Base-by-base conservation (phyloP, 495 filamentous ascomycete species). In the Lepraria neglecta region DNA sequence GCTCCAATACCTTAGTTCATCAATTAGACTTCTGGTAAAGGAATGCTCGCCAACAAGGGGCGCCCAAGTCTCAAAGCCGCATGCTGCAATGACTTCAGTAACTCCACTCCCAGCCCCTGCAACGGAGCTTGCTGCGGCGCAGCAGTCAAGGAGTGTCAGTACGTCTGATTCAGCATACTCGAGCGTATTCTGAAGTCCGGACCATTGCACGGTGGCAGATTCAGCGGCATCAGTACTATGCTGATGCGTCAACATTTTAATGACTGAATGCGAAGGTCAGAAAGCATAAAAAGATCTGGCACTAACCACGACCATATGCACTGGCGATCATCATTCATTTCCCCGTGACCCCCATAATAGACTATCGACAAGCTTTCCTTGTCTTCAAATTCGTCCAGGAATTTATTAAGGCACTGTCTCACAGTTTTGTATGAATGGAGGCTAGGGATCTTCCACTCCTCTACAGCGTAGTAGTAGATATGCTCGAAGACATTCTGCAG, bases 261-360 rank as follows among this genome's bases (percentile, higher is more conserved):
- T 9, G 33, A 35, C 33, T 35, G 33, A 35, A 35, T 35, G 4
- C 33, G 33, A 35, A 35, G 33, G 9, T 35, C 9, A 24, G 24
- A 12, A 21, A 12, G 6, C 24, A 9, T 24, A 9, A 27, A 35
- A 35, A 35, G 4, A n/a, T n/a, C n/a, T n/a, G n/a, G 9, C 19
- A n/a, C 47, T 50, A 5, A 50, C 47, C 47, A 50, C 7, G 47
- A 50, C 21, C 47, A 50, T 4, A 50, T 28, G 11, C 47, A 50
- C 15, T 27, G 47, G 12, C 47, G 47, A 12, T 28, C 24, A 28
- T 50, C 47, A 14, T 50, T 27, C 21, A 50, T 50, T 4, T 50
- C 14, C 9, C 47, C 47, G 24, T 50, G 47, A 4, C 47, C 47
- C 14, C 47, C 21, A 28, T 50, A 50, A 50, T 50, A 50, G 0